Conservation (phyloP, 306 rosid genomes). For the Elaeagnus macrophylla region DNA sequence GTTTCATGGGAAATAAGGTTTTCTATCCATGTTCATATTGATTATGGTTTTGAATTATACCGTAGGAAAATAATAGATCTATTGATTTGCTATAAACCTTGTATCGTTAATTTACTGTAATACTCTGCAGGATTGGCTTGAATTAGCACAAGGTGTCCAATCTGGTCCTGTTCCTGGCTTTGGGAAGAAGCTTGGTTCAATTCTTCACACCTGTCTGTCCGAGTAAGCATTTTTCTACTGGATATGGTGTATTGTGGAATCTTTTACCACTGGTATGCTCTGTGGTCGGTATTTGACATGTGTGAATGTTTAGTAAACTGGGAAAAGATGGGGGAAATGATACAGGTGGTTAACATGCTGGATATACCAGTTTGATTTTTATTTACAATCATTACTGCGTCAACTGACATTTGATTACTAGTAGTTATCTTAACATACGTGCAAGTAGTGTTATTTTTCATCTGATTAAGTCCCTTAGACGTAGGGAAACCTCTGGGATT, state of each 20-base stretch:
- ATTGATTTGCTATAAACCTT: not conserved
- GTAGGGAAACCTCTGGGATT: not conserved
- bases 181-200: constrained; percentile 75
- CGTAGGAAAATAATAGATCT: not conserved
- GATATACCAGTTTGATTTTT: not conserved
- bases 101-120: constrained; percentile 8
- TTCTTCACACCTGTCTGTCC: constrained; percentile 50
- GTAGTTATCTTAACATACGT: too few relatives aligned
- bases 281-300: not conserved
- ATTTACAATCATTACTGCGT: too few relatives aligned
- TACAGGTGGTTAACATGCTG: not conserved
- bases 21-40: constrained; percentile 8
- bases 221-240: constrained; percentile 55
- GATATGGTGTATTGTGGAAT: not conserved
- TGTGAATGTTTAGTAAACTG: not conserved
- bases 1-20: constrained; percentile 70
- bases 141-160: constrained; percentile 63
- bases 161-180: constrained; percentile 60
- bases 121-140: constrained; percentile 59
- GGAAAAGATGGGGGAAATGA: not conserved
- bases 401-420: too few relatives aligned
- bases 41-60: not conserved
- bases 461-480: not conserved
- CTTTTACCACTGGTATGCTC: constrained; percentile 7
- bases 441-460: not conserved